phyloP scores from a whole-genome alignment of 2,329 filamentous ascomycete genomes.

The Colletotrichum sp. region DNA sequence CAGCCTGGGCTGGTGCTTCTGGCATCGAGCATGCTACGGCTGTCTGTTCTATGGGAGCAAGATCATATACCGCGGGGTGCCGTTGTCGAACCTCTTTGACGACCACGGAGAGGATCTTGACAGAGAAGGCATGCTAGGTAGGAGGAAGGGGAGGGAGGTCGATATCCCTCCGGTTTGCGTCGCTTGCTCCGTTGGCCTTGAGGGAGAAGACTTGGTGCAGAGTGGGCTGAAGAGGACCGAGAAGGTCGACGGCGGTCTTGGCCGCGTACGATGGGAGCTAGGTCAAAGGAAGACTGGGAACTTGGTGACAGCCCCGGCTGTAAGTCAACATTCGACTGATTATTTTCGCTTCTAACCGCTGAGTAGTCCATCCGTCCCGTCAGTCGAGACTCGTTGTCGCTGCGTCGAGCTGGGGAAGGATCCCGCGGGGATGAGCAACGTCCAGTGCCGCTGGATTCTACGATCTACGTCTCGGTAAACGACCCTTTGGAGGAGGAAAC shows the following conservation, averaged over 20 bases:
- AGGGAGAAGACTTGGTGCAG: slow-evolving; percentile 41
- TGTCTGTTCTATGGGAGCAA: slow-evolving; percentile 57
- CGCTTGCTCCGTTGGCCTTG: slow-evolving; percentile 47
- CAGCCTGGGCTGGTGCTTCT: slow-evolving; percentile 66
- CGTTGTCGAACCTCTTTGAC: slow-evolving; percentile 38
- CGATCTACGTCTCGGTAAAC: slow-evolving; percentile 55
- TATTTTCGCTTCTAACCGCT: not conserved
- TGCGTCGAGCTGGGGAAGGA: not conserved
- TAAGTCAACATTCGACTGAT: not conserved
- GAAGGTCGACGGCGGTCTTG: slow-evolving; percentile 51
- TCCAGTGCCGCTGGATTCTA: slow-evolving; percentile 24
- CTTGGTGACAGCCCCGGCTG: slow-evolving; percentile 11
- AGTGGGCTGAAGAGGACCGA: slow-evolving; percentile 50
- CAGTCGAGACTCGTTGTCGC: not conserved
- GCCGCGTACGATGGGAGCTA: slow-evolving; percentile 46
- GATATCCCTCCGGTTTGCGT: slow-evolving; percentile 54
- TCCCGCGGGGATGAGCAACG: not conserved
- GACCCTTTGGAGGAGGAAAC: slow-evolving; percentile 52
- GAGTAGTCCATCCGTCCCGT: not conserved
- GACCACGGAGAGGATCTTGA: slow-evolving; percentile 20
- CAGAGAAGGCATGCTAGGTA: not conserved
- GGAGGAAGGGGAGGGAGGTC: slow-evolving; percentile 43
- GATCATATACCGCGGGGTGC: slow-evolving; percentile 38
- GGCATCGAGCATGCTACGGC: slow-evolving; percentile 62
- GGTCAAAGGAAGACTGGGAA: slow-evolving; percentile 24